Base-by-base conservation (phyloP, 2,329 filamentous ascomycete species). In the Fusarium setosum region DNA sequence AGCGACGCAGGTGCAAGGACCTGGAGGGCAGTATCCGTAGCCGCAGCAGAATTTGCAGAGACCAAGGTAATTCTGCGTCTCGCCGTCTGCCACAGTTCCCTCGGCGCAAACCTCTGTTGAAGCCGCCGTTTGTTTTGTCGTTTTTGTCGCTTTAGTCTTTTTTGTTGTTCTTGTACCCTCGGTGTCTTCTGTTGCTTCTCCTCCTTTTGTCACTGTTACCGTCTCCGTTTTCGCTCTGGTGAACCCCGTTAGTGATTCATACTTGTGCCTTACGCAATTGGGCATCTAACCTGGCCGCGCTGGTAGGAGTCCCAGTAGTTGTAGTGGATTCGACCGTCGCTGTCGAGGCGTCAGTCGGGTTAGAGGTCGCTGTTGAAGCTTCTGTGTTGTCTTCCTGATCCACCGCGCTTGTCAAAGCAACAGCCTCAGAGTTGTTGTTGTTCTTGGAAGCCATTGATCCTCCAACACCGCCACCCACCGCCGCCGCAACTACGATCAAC, bases 1-100 rank as follows among this genome's bases (percentile, higher is more conserved):
- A 5, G 20, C 23, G 6, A 18, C 31, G 13, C 56, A 64, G 9
- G 34, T 48, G 3, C 61, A 65, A 21, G 63, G 56, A 2, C 56
- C 61, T 4, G 50, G 42, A 11, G 63, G 63, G 12, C 61, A 65
- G 44, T 65, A 65, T 34, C 61, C 63, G 9, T 65, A 45, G 4
- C 40, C 34, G 17, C 63, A 65, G 8, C n/a, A 42, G 44, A 65
- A 65, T 4, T 51, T 57, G 38, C 63, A 64, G 5, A 64, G 63
- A 0, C 52, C 52, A 4, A 61, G 48, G n/a, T 54, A 61, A 17
- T 60, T 65, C 15, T 54, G 17, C 4, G 62, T 47, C 35, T 64
- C 60, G 11, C 56, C 52, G 5, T 15, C 18, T 10, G 52, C 62
- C 11, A 65, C 59, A 3, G 52, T 56, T 29, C 56, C 62, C 17